Evolutionary conservation across 1,284 basidiomycete genomes (phyloP), one percentile per base, ranked within the genome.

Genomic region (Leccinum subfulvum): DNA sequence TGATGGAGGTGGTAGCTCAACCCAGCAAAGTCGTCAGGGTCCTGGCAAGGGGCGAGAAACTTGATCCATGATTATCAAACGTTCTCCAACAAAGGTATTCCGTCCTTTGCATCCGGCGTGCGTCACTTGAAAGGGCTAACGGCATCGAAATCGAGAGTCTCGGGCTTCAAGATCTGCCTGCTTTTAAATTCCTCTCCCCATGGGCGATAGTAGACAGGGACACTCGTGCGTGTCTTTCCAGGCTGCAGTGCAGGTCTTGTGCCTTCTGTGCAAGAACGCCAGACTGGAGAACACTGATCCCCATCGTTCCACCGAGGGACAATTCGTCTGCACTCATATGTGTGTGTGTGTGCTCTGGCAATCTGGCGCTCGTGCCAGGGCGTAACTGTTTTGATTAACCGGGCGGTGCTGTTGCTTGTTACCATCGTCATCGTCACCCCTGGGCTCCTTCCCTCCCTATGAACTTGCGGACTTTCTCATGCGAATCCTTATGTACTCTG

Each of bases 11-110:
- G 71, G 82, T 89, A 30, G 80, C 85, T 44, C 87, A 90, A 67
- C 86, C 86, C 3, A 88, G 81, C 75, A 87, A 86, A 65, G 86
- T 88, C 67, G 85, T 92, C 33, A 81, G 90, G 23, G 87, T 92
- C 21, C 83, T 92, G 61, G 89, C 90, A 5, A 82, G 90, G 14
- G 90, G 90, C 41, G 90, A 92, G 80, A 91, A 91, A 75, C 77
- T 92, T 63, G 90, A 92, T 51, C 75, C 75, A 3, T 75, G 65
- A 71, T 5, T 28, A 1, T 55, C 18, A 44, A 30, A 44, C 37
- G 37, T 21, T 49, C 47, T 33, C n/a, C 14, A 33, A 53, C 57
- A 61, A 69, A 69, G 72, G 71, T 72, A 14, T 0, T 33, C 13
- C 39, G 28, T n/a, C 3, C 33, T 26, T 53, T 14, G 21, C 13